These are phyloP conservation scores for Lipomyces sp. DNA, from an alignment of 805 yeast species.

Conservation along the genomic window DNA sequence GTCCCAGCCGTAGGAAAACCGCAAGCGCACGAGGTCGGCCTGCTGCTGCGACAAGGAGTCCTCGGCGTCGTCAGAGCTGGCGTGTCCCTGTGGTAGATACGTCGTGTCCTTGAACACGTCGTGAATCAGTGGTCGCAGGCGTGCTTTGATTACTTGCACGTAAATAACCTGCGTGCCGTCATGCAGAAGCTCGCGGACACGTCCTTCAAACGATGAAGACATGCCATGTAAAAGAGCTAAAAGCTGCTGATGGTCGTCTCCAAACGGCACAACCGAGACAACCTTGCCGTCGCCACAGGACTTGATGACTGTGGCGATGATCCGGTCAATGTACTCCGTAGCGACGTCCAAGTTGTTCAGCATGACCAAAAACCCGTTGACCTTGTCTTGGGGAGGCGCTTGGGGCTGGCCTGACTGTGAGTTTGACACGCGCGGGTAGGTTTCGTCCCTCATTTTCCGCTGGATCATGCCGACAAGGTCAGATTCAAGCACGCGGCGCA, in stretches of 20 bases:
- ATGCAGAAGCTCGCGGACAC: slow-evolving; percentile 42
- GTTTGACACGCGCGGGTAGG: slow-evolving; percentile 39
- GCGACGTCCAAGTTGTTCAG: slow-evolving; percentile 71
- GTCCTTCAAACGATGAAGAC: slow-evolving; percentile 34
- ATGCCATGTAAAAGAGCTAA: slow-evolving; percentile 30
- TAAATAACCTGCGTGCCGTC: slow-evolving; percentile 46
- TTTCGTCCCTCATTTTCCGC: slow-evolving; percentile 45
- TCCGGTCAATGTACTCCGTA: slow-evolving; percentile 52
- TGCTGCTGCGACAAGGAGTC: slow-evolving; percentile 22
- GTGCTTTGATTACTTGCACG: slow-evolving; percentile 40
- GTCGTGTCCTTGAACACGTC: slow-evolving; percentile 43
- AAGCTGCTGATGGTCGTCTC: slow-evolving; percentile 29
- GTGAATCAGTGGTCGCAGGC: slow-evolving; percentile 39
- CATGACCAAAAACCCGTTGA: slow-evolving; percentile 53
- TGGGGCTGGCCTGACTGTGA: not conserved
- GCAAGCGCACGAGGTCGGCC: slow-evolving; percentile 30
- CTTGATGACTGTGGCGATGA: slow-evolving; percentile 43
- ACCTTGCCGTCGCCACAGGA: slow-evolving; percentile 28
- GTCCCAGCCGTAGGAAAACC: slow-evolving; percentile 64
- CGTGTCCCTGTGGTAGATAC: slow-evolving; percentile 34
- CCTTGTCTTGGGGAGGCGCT: slow-evolving; percentile 26
- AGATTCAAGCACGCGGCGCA: slow-evolving; percentile 57
- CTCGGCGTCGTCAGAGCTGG: slow-evolving; percentile 26
- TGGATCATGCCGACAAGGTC: slow-evolving; percentile 60
- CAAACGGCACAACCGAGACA: slow-evolving; percentile 32